Conservation (phyloP, 2,329 filamentous ascomycete species). For the Alternaria viburni region DNA sequence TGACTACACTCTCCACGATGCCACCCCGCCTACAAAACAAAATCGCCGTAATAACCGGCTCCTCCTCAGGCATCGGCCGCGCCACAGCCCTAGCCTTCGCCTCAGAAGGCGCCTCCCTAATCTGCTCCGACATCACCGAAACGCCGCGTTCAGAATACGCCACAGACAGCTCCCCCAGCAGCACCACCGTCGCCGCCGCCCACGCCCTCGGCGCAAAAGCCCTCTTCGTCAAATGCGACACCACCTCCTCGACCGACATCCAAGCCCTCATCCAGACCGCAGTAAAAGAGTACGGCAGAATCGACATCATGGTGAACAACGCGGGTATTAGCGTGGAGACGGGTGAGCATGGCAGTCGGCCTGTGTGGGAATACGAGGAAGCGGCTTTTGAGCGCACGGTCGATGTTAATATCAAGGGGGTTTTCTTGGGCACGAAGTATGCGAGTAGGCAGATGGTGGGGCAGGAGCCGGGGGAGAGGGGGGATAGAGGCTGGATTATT, state of each 20-base stretch:
- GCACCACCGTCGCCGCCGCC: slow-evolving; percentile 42
- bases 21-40: slow-evolving; percentile 34
- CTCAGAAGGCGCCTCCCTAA: slow-evolving; percentile 39
- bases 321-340: slow-evolving; percentile 56
- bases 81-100: slow-evolving; percentile 42
- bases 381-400: slow-evolving; percentile 53
- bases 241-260: slow-evolving; percentile 52
- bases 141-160: slow-evolving; percentile 20
- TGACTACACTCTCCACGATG: slow-evolving; percentile 12
- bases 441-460: slow-evolving; percentile 57
- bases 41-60: slow-evolving; percentile 44
- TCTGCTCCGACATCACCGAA: slow-evolving; percentile 41
- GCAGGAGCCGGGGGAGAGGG: slow-evolving; percentile 49
- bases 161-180: slow-evolving; percentile 20
- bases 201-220: slow-evolving; percentile 37
- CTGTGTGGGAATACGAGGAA: slow-evolving; percentile 57
- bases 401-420: slow-evolving; percentile 49
- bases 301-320: slow-evolving; percentile 57
- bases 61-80: slow-evolving; percentile 44
- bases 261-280: slow-evolving; percentile 50
- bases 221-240: slow-evolving; percentile 52
- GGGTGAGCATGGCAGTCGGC: slow-evolving; percentile 25
- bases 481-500: slow-evolving; percentile 59
- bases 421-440: slow-evolving; percentile 56
- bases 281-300: slow-evolving; percentile 55